Conservation (phyloP, 2,329 filamentous ascomycete species). For the Hymenoscyphus fraxineus region DNA sequence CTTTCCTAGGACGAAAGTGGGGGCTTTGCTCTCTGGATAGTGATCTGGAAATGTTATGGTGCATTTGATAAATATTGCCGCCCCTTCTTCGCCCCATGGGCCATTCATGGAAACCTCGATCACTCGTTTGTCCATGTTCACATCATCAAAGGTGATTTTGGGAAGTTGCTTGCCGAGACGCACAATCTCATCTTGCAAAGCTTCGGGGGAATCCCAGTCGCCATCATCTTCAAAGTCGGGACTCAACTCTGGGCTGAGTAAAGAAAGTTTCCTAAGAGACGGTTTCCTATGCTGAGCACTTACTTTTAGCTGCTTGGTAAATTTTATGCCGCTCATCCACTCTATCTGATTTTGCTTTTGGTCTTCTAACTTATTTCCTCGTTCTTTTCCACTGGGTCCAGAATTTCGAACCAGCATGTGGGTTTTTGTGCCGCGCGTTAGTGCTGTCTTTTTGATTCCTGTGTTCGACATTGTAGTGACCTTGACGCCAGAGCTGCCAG, state of each 20-base stretch:
- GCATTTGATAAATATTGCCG: conserved; percentile 59
- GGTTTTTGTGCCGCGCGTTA: conserved; percentile 33
- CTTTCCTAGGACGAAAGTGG: conserved; percentile 58
- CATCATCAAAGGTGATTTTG: conserved; percentile 61
- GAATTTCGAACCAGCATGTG: conserved; percentile 29
- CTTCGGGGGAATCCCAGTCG: conserved; percentile 57
- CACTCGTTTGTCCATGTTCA: conserved; percentile 58
- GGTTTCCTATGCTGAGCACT: conserved; percentile 21
- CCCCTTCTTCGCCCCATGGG: conserved; percentile 56
- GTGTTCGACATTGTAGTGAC: conserved; percentile 30
- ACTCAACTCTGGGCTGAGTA: conserved; percentile 32
- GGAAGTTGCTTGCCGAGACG: conserved; percentile 59
- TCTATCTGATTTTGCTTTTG: conserved; percentile 55
- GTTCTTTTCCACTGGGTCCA: conserved; percentile 34
- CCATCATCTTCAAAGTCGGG: conserved; percentile 34
- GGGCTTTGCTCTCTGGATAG: conserved; percentile 56
- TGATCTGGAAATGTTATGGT: conserved; percentile 55
- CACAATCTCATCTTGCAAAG: conserved; percentile 61
- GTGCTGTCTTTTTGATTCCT: conserved; percentile 42
- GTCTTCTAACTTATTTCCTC: conserved; percentile 32
- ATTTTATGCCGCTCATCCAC: conserved; percentile 67
- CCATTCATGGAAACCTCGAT: conserved; percentile 60
- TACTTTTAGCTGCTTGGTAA: conserved; percentile 41
- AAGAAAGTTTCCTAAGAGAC: conserved; percentile 30
- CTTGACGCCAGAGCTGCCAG: conserved; percentile 40